Evolutionary conservation across 148 eudicot genomes (phyloP).

Genomic region (Rhododendron ovatum): DNA sequence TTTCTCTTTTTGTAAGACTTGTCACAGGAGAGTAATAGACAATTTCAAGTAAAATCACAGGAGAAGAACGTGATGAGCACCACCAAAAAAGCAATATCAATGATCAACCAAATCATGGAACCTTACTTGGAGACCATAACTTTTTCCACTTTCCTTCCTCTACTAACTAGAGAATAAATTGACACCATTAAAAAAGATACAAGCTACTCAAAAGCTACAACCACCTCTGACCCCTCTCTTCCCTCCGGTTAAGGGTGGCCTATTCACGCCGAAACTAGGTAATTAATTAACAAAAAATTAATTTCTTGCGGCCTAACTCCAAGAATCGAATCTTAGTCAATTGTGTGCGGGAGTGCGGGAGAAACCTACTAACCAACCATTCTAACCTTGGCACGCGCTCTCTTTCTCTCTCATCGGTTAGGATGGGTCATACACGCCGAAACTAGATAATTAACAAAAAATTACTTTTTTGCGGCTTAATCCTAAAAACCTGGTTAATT

Average conservation of each 20-base stretch:
- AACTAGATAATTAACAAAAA: too few species aligned
- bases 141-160: background rate
- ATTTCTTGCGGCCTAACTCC: too few species aligned
- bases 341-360: too few species aligned
- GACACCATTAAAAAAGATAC: background rate
- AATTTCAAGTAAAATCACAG: background rate
- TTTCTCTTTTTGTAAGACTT: background rate
- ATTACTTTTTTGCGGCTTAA: too few species aligned
- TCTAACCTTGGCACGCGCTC: background rate
- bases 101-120: slow-evolving; percentile 7
- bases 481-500: too few species aligned
- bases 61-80: slow-evolving; percentile 18
- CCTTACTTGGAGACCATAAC: slow-evolving; percentile 1
- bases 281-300: too few species aligned
- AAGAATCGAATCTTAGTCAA: too few species aligned
- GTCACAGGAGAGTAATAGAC: background rate
- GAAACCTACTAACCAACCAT: too few species aligned
- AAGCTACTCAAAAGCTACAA: slow-evolving; percentile 1
- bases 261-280: too few species aligned
- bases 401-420: background rate
- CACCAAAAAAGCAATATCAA: slow-evolving; percentile 1
- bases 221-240: slow-evolving; percentile 21
- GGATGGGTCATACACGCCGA: too few species aligned
- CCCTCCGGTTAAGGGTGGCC: background rate
- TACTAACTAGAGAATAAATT: background rate